Conservation (phyloP, 257 asterid genomes). For the Fraxinus excelsior region DNA sequence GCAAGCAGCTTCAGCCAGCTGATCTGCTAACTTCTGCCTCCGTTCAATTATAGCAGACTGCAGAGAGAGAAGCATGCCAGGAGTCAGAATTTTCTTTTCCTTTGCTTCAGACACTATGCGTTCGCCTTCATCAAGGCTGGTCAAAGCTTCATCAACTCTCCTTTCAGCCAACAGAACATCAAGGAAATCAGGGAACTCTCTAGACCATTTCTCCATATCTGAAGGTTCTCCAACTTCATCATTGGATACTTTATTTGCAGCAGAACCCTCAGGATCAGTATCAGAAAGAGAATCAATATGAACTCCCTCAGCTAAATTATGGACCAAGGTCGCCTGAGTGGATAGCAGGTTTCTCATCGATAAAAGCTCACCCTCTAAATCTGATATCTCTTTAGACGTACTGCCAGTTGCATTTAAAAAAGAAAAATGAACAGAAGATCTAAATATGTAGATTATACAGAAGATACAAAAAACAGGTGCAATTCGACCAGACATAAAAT, state of each 20-base stretch:
- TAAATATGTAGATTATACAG: conserved; percentile 11
- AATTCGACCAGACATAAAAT: conserved; percentile 7
- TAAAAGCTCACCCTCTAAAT: conserved; percentile 97
- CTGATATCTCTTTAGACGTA: conserved; percentile 98
- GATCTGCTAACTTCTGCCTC: conserved; percentile 89
- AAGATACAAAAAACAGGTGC: background rate
- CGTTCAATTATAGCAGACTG: conserved; percentile 73
- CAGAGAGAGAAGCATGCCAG: conserved; percentile 51
- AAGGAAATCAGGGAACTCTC: conserved; percentile 87
- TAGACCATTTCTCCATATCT: conserved; percentile 75
- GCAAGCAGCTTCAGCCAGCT: conserved; percentile 95
- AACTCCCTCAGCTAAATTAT: conserved; percentile 95
- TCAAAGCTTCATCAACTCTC: conserved; percentile 93
- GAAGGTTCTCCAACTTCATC: conserved; percentile 68
- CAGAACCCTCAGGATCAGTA: conserved; percentile 44
- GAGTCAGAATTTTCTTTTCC: conserved; percentile 54
- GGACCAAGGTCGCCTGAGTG: conserved; percentile 92
- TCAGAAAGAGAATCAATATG: conserved; percentile 66
- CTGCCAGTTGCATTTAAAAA: conserved; percentile 43
- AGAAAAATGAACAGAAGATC: conserved; percentile 4
- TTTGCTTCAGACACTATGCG: conserved; percentile 65
- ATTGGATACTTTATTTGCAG: conserved; percentile 41
- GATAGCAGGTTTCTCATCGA: conserved; percentile 95
- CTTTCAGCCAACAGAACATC: conserved; percentile 96
- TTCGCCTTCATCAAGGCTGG: conserved; percentile 90